Evolutionary conservation across 2,329 filamentous ascomycete genomes (phyloP).

Genomic region (Neonectria neomacrospora): DNA sequence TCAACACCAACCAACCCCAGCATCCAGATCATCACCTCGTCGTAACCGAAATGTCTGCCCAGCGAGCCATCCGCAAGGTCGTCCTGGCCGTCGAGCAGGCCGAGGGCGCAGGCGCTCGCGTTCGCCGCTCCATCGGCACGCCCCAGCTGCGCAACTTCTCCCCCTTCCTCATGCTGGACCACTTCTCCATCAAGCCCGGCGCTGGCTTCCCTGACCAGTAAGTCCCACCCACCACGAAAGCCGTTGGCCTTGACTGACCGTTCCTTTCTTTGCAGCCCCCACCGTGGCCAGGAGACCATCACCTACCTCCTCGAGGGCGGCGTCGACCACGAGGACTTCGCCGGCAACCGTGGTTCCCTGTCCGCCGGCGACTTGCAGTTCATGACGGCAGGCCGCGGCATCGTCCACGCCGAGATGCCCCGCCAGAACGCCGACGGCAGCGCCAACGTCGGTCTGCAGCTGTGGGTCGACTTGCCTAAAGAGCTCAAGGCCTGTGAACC

Average conservation of each 20-base stretch:
- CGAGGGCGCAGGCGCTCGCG: conserved; percentile 88
- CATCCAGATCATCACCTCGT: conserved; percentile 43
- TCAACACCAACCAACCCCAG: conserved; percentile 23
- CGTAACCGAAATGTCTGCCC: conserved; percentile 69
- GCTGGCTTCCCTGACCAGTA: conserved; percentile 90
- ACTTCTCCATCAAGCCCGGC: conserved; percentile 83
- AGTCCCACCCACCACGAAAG: conserved; percentile 26
- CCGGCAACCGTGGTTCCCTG: conserved; percentile 86
- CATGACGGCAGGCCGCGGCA: conserved; percentile 93
- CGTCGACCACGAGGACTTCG: conserved; percentile 93
- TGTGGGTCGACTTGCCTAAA: conserved; percentile 93
- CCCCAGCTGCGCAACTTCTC: conserved; percentile 85
- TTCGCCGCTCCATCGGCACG: conserved; percentile 89
- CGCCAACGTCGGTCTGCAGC: conserved; percentile 86
- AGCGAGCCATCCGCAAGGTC: conserved; percentile 82
- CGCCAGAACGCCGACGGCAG: conserved; percentile 78
- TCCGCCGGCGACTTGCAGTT: conserved; percentile 92
- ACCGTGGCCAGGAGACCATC: conserved; percentile 85
- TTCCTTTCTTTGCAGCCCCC: conserved; percentile 52
- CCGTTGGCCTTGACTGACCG: not conserved
- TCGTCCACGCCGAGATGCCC: conserved; percentile 97
- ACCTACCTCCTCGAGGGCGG: conserved; percentile 89
- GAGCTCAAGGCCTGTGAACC: conserved; percentile 89
- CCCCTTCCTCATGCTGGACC: conserved; percentile 96
- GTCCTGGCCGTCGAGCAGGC: conserved; percentile 87